phyloP scores from a whole-genome alignment of 495 filamentous ascomycete genomes.

The Amorphotheca resinae region DNA sequence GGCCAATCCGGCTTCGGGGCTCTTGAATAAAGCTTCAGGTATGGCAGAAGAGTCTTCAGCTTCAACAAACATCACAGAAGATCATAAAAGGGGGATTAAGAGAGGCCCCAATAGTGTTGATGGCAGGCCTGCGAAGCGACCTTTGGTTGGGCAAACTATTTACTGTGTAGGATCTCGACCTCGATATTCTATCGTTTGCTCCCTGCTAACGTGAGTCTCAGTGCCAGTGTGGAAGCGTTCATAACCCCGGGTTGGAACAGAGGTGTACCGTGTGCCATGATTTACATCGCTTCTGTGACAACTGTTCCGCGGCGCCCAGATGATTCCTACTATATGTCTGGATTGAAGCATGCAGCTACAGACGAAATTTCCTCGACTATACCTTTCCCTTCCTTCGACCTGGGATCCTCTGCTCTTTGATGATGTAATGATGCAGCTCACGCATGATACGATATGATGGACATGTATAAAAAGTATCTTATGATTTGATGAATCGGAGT shows the following conservation, averaged over 20 bases:
- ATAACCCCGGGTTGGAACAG: slow-evolving; percentile 1
- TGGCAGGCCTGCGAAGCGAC: neutral
- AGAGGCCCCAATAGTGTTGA: neutral
- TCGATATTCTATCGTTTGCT: neutral
- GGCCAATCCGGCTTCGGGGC: neutral
- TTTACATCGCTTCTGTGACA: slow-evolving; percentile 1
- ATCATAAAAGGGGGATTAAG: slow-evolving; percentile 1
- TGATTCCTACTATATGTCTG: no score
- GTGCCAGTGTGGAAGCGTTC: slow-evolving; percentile 5
- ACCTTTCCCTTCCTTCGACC: no score
- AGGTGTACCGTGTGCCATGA: slow-evolving; percentile 2
- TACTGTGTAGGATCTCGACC: slow-evolving; percentile 5
- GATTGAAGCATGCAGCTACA: no score
- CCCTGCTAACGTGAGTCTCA: neutral
- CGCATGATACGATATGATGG: neutral
- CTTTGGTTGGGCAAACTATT: neutral
- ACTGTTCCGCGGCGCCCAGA: neutral
- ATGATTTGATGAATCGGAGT: neutral
- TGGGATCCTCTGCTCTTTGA: neutral
- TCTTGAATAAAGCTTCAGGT: slow-evolving; percentile 1
- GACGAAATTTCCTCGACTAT: no score
- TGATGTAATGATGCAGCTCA: neutral
- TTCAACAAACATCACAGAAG: neutral
- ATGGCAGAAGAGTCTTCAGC: slow-evolving; percentile 3
- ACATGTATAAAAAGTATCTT: neutral